Percentiles rank a stretch among this genome's conserved stretches.
These are phyloP conservation scores for Gremmenia infestans DNA, from an alignment of 2,329 filamentous ascomycete species.

Conservation along the genomic window DNA sequence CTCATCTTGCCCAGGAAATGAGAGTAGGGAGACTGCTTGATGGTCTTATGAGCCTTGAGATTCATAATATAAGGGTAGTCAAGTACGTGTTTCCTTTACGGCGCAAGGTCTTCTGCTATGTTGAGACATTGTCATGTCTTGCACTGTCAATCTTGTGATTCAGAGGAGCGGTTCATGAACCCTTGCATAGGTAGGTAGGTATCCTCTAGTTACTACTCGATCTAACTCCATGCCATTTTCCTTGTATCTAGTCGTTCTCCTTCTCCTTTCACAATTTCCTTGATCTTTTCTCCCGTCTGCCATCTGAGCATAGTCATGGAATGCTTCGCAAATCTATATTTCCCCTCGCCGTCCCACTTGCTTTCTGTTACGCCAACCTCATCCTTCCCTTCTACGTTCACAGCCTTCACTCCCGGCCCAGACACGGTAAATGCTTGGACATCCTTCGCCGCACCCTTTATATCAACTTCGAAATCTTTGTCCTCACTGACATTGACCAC, in stretches of 20 bases:
- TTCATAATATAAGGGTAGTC: too few relatives aligned
- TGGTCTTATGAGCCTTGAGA: too few relatives aligned
- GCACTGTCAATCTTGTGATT: too few relatives aligned
- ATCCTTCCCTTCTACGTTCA: conserved; percentile 59
- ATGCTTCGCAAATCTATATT: conserved; percentile 63
- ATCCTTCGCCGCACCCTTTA: conserved; percentile 51
- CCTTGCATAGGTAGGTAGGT: too few relatives aligned
- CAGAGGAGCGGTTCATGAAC: too few relatives aligned
- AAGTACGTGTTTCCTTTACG: too few relatives aligned
- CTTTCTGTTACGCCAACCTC: conserved; percentile 57
- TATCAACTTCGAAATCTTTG: conserved; percentile 51
- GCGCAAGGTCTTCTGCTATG: too few relatives aligned
- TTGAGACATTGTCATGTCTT: too few relatives aligned
- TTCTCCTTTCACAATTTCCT: conserved; percentile 21
- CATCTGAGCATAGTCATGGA: conserved; percentile 63
- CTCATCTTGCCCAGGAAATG: too few relatives aligned
- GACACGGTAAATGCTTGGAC: conserved; percentile 61
- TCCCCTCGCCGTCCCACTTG: conserved; percentile 58
- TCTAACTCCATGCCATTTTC: conserved; percentile 25
- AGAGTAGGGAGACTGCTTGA: too few relatives aligned
- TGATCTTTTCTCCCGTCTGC: conserved; percentile 30
- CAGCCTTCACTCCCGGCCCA: conserved; percentile 49
- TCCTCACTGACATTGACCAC: conserved; percentile 69
- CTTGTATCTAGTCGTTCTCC: conserved; percentile 22
- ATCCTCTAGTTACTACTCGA: neutral